Evolutionary conservation across 1,284 basidiomycete genomes (phyloP), one percentile per base, ranked within the genome.

Genomic region (Sporisorium exsertum): DNA sequence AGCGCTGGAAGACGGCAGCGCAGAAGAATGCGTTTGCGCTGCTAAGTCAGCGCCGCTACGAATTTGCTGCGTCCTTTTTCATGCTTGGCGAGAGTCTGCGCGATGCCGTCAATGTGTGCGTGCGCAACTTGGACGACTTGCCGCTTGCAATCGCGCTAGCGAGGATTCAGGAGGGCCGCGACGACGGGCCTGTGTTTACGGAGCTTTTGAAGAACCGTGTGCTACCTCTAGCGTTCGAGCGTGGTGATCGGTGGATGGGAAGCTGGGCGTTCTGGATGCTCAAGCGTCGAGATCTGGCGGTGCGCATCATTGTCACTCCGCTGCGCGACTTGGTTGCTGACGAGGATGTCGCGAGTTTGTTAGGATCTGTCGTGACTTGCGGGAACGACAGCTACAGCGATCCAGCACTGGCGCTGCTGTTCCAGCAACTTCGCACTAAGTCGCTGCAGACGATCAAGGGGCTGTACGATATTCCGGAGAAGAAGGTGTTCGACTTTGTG

Each of bases 261-360:
- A 94, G 92, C 70, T 99, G 95, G 96, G 93, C 93, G 4, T 95
- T 97, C 85, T 97, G 95, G 94, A 88, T 94, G 72, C 87, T 98
- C 29, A 91, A 91, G 73, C 88, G 93, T 35, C 89, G 93, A 53
- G 95, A 97, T 86, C 84, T 97, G 15, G 91, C 94, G 2, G 93
- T 97, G 20, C 89, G 92, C 50, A 91, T 94, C 51, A 88, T 96
- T 20, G 86, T 95, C 22, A 72, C 74, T n/a, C 74, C 74, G 15
- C 60, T 77, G 10, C 47, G 63, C 27, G 74, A 77, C 27, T 43
- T 77, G 55, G 16, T 67, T 10, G 55, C 64, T 7, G 74, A 77
- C 37, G 52, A 59, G 26, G 47, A 51, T 16, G 70, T 77, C 0
- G 47, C 57, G 4, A 49, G 26, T 20, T 54, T 77, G 42, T 12